These are phyloP conservation scores for Colletotrichum trifolii DNA, from an alignment of 2,329 filamentous ascomycete genomes.

Conservation along the genomic window DNA sequence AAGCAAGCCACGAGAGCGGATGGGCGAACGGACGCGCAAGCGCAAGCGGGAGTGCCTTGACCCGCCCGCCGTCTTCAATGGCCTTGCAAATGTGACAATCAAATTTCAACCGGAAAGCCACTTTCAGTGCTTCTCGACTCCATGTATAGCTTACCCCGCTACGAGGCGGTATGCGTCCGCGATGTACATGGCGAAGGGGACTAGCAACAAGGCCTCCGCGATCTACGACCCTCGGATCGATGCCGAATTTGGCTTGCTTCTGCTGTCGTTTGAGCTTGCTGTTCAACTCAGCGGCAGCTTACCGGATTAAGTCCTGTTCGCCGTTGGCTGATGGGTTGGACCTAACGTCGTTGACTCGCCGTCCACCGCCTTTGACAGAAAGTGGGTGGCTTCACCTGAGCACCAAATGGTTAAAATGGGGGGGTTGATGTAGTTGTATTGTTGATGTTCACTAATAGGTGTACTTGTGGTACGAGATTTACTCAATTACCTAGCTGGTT, in stretches of 20 bases:
- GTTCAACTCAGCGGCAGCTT: slow-evolving; percentile 23
- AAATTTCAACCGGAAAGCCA: too few species aligned
- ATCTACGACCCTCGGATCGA: slow-evolving; percentile 1
- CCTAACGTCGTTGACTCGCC: slow-evolving; percentile 28
- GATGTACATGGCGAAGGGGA: neutral
- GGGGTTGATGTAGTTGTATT: too few species aligned
- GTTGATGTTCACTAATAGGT: too few species aligned
- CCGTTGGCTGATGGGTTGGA: slow-evolving; percentile 4
- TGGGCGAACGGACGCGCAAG: slow-evolving; percentile 12
- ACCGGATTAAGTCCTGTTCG: slow-evolving; percentile 21
- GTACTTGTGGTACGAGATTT: too few species aligned
- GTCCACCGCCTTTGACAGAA: slow-evolving; percentile 24
- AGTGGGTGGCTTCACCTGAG: too few species aligned
- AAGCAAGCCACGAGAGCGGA: slow-evolving; percentile 6
- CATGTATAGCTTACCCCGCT: too few species aligned
- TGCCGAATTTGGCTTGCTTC: slow-evolving; percentile 16
- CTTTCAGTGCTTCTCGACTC: too few species aligned
- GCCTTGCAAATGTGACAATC: too few species aligned
- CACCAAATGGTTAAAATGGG: too few species aligned
- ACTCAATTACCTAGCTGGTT: too few species aligned
- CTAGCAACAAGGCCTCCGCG: slow-evolving; percentile 20
- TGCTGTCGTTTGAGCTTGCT: slow-evolving; percentile 19
- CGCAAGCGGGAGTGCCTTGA: slow-evolving; percentile 6
- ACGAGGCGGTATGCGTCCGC: too few species aligned
- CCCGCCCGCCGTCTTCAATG: neutral